Evolutionary conservation across 345 rosid species (phyloP).

Genomic region (Linum usitatissimum): DNA sequence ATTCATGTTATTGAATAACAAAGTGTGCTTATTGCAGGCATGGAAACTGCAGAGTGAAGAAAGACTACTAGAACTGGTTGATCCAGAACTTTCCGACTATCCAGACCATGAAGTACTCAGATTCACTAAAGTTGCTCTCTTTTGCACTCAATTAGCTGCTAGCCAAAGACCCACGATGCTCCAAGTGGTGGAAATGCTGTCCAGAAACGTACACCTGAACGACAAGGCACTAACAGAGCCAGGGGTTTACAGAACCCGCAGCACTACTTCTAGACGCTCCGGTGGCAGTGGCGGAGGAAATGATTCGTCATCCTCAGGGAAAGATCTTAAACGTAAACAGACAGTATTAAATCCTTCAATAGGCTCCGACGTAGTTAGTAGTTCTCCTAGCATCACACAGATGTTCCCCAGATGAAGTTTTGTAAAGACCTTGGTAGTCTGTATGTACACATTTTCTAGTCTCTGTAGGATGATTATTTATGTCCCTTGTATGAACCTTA

Average conservation of each 20-base stretch:
- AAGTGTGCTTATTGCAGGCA: constrained; percentile 38
- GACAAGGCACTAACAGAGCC: constrained; percentile 55
- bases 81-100: constrained; percentile 46
- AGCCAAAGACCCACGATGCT: constrained; percentile 68
- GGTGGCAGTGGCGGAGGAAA: constrained; percentile 20
- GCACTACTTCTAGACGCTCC: constrained; percentile 10
- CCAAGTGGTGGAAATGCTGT: constrained; percentile 83
- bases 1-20: too few relatives aligned
- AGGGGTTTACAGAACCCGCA: constrained; percentile 36
- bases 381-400: constrained; percentile 28
- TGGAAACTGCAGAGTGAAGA: constrained; percentile 75
- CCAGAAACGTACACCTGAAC: constrained; percentile 54
- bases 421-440: too few relatives aligned
- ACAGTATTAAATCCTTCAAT: constrained; percentile 16
- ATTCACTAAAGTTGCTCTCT: constrained; percentile 66
- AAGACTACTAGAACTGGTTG: constrained; percentile 59
- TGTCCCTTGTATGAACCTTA: too few relatives aligned
- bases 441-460: too few relatives aligned
- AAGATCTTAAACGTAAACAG: constrained; percentile 33
- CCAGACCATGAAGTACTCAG: constrained; percentile 51
- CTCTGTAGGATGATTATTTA: too few relatives aligned
- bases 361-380: constrained; percentile 17
- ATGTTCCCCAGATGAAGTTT: constrained; percentile 55
- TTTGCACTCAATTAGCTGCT: constrained; percentile 70
- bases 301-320: constrained; percentile 40